These are phyloP conservation scores for Trametes sp. DNA, from an alignment of 1,284 basidiomycete genomes.

Conservation along the genomic window DNA sequence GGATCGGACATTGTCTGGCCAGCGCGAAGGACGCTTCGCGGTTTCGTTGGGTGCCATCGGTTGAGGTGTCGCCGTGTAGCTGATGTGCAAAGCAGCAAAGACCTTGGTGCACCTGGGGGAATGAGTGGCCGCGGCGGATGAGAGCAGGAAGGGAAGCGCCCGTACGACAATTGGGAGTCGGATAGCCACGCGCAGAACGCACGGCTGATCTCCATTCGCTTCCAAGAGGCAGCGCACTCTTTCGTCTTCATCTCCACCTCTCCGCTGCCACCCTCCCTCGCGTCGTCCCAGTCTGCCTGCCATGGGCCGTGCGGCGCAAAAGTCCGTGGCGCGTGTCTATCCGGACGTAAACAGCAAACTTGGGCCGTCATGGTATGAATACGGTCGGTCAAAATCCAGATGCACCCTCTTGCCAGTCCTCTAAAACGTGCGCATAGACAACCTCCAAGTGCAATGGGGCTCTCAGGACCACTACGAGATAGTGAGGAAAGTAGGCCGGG, in stretches of 20 bases:
- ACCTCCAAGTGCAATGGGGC: conserved; percentile 94
- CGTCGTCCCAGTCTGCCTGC: conserved; percentile 8
- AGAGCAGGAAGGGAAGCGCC: conserved; percentile 12
- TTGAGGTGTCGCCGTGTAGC: not conserved
- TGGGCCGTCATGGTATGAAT: conserved; percentile 84
- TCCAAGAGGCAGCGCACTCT: conserved; percentile 18
- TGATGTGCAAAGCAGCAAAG: not conserved
- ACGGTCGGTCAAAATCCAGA: conserved; percentile 56
- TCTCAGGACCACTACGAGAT: conserved; percentile 99
- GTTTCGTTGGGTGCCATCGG: conserved; percentile 10
- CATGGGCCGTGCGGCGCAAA: conserved; percentile 72
- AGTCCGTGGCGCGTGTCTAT: conserved; percentile 80
- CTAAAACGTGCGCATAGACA: conserved; percentile 62
- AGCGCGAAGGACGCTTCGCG: conserved; percentile 48
- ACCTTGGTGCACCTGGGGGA: not conserved
- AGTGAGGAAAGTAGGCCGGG: conserved; percentile 94
- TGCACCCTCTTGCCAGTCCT: conserved; percentile 21
- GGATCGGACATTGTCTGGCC: conserved; percentile 60
- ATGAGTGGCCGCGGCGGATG: conserved; percentile 7
- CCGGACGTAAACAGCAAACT: conserved; percentile 76
- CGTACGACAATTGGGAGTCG: conserved; percentile 4
- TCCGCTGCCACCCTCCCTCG: conserved; percentile 14
- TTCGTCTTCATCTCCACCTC: conserved; percentile 25
- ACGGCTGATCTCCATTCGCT: conserved; percentile 30
- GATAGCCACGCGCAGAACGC: conserved; percentile 29